Evolutionary conservation across 768 basidiomycete species (phyloP).

Genomic region (Russula olivacea): DNA sequence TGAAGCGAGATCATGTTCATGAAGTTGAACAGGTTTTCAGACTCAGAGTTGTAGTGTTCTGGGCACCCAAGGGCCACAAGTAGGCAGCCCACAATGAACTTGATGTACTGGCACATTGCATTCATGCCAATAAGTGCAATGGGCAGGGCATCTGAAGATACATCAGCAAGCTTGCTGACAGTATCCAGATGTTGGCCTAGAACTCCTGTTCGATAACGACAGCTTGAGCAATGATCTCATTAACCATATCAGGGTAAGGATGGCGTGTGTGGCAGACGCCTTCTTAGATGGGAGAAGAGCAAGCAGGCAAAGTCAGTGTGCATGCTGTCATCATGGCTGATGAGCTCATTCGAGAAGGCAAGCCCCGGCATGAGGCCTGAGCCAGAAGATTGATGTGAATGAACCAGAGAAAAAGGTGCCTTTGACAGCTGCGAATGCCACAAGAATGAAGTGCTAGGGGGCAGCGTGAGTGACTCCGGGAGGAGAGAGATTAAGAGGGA

Average conservation of each 20-base stretch:
- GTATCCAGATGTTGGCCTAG: slow-evolving; percentile 31
- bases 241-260: slow-evolving; percentile 77
- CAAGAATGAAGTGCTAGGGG: no score
- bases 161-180: neutral
- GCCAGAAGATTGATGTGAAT: slow-evolving; percentile 92
- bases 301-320: slow-evolving; percentile 96
- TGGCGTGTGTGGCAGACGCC: no score
- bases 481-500: no score
- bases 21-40: slow-evolving; percentile 90
- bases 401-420: slow-evolving; percentile 96
- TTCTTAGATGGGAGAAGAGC: slow-evolving; percentile 74
- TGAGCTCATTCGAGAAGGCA: slow-evolving; percentile 95
- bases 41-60: slow-evolving; percentile 65
- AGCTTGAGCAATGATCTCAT: slow-evolving; percentile 70
- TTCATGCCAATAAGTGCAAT: slow-evolving; percentile 91
- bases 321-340: slow-evolving; percentile 92
- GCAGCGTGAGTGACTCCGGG: no score
- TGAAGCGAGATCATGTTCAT: slow-evolving; percentile 95
- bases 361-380: slow-evolving; percentile 97
- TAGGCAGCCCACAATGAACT: slow-evolving; percentile 87
- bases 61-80: slow-evolving; percentile 78
- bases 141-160: slow-evolving; percentile 67
- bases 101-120: slow-evolving; percentile 85
- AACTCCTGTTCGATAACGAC: slow-evolving; percentile 86
- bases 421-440: slow-evolving; percentile 94